Percentiles rank a stretch among this genome's conserved stretches.
phyloP scores from a whole-genome alignment of 2,329 filamentous ascomycete genomes.

The Colletotrichum agaves region DNA sequence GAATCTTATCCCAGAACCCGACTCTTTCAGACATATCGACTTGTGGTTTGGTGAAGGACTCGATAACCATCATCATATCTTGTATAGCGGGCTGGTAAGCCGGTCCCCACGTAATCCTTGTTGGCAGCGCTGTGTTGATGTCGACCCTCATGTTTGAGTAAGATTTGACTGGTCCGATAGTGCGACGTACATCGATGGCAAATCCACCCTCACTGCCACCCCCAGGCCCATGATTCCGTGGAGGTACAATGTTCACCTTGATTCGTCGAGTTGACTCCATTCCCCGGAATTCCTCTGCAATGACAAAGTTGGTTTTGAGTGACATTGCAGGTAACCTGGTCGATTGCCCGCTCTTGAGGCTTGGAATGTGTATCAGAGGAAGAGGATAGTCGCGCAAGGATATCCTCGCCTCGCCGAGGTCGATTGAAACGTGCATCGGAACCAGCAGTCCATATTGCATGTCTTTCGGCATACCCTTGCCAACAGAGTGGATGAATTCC shows the following conservation, averaged over 20 bases:
- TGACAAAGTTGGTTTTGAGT: conserved; percentile 89
- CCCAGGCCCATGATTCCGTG: conserved; percentile 67
- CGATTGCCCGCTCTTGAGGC: conserved; percentile 82
- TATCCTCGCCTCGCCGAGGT: conserved; percentile 90
- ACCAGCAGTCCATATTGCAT: conserved; percentile 91
- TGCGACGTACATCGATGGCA: conserved; percentile 86
- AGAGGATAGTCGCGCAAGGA: conserved; percentile 92
- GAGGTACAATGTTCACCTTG: conserved; percentile 85
- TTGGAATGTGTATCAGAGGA: conserved; percentile 89
- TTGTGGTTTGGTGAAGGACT: conserved; percentile 96
- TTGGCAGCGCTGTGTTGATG: conserved; percentile 92
- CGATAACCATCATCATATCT: conserved; percentile 99
- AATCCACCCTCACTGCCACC: conserved; percentile 72
- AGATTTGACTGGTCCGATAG: conserved; percentile 94
- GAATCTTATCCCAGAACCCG: conserved; percentile 99
- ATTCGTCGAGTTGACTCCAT: conserved; percentile 83
- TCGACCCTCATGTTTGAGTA: conserved; percentile 93
- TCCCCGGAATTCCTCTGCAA: conserved; percentile 92
- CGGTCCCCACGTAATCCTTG: conserved; percentile 95
- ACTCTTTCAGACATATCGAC: conserved; percentile 93
- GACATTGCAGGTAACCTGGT: conserved; percentile 83
- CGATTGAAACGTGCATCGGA: conserved; percentile 88
- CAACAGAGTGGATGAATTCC: conserved; percentile 85
- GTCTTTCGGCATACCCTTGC: conserved; percentile 95
- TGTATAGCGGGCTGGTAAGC: conserved; percentile 98